Evolutionary conservation across 805 yeast species (phyloP).

Genomic region (Pichia insulana): DNA sequence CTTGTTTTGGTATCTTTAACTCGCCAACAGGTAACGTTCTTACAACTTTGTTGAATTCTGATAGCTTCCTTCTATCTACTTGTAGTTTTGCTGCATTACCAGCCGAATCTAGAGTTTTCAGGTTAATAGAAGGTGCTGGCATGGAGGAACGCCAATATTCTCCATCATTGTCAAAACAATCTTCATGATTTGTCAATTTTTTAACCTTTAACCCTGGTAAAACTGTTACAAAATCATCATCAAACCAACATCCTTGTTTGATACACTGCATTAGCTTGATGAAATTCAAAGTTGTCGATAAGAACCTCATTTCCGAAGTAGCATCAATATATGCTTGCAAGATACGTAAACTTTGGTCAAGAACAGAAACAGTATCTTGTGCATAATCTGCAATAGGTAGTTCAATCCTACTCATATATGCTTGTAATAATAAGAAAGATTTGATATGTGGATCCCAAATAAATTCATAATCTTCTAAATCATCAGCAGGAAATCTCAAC

Average conservation of each 20-base stretch:
- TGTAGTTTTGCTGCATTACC: conserved; percentile 29
- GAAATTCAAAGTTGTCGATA: conserved; percentile 50
- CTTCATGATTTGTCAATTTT: conserved; percentile 14
- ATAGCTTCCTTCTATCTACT: conserved; percentile 33
- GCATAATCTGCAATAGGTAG: conserved; percentile 91
- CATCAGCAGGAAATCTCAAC: conserved; percentile 55
- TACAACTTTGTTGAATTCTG: conserved; percentile 45
- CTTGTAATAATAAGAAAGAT: conserved; percentile 63
- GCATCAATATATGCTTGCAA: conserved; percentile 89
- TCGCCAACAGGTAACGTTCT: conserved; percentile 56
- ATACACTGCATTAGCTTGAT: conserved; percentile 73
- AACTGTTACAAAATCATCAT: conserved; percentile 55
- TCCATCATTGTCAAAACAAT: conserved; percentile 27
- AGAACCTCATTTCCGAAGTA: conserved; percentile 73
- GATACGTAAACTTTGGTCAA: conserved; percentile 91
- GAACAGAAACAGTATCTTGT: conserved; percentile 86
- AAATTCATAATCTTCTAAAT: conserved; percentile 44
- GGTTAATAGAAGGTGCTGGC: conserved; percentile 15
- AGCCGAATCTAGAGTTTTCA: conserved; percentile 36
- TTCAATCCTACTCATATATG: conserved; percentile 60
- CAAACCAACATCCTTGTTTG: conserved; percentile 84
- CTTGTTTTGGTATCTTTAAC: conserved; percentile 32
- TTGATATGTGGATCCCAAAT: conserved; percentile 88
- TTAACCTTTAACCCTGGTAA: conserved; percentile 39
- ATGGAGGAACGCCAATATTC: conserved; percentile 26